Evolutionary conservation across 768 basidiomycete species (phyloP).

Genomic region (Lentinula boryana): DNA sequence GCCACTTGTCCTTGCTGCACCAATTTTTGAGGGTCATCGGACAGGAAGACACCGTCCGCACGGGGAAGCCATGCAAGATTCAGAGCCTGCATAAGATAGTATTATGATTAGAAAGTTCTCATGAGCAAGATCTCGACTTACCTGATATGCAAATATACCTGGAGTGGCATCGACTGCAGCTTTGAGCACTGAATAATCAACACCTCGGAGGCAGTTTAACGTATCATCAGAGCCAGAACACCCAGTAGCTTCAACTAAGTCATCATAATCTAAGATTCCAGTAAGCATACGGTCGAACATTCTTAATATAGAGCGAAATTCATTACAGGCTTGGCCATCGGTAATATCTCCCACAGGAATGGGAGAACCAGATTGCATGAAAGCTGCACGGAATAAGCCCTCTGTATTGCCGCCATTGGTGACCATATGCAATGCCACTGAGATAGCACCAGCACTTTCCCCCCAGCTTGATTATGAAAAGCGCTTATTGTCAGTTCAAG

Average conservation of each 20-base stretch:
- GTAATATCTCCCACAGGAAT: slow-evolving; percentile 39
- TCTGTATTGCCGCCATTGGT: slow-evolving; percentile 37
- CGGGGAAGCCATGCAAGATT: slow-evolving; percentile 42
- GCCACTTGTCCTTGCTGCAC: slow-evolving; percentile 38
- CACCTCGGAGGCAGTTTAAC: slow-evolving; percentile 35
- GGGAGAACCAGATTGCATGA: slow-evolving; percentile 47
- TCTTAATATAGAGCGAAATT: slow-evolving; percentile 5
- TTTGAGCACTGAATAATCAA: slow-evolving; percentile 31
- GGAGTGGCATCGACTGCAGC: slow-evolving; percentile 38
- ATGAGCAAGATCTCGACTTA: slow-evolving; percentile 5
- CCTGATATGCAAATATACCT: slow-evolving; percentile 37
- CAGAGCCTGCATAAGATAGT: slow-evolving; percentile 23
- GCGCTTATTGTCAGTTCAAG: not conserved
- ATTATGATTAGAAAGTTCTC: not conserved
- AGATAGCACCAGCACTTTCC: slow-evolving; percentile 46
- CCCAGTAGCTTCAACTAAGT: slow-evolving; percentile 32
- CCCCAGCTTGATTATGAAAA: slow-evolving; percentile 24
- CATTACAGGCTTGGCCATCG: slow-evolving; percentile 31
- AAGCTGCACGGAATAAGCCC: slow-evolving; percentile 42
- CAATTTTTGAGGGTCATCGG: slow-evolving; percentile 34
- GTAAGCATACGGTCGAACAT: slow-evolving; percentile 10
- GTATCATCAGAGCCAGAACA: slow-evolving; percentile 35
- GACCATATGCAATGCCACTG: slow-evolving; percentile 44
- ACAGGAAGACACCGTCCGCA: slow-evolving; percentile 43
- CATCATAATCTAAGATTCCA: slow-evolving; percentile 29